phyloP scores from a whole-genome alignment of 108 stramenopile species.

The Stephanodiscus minutulus region DNA sequence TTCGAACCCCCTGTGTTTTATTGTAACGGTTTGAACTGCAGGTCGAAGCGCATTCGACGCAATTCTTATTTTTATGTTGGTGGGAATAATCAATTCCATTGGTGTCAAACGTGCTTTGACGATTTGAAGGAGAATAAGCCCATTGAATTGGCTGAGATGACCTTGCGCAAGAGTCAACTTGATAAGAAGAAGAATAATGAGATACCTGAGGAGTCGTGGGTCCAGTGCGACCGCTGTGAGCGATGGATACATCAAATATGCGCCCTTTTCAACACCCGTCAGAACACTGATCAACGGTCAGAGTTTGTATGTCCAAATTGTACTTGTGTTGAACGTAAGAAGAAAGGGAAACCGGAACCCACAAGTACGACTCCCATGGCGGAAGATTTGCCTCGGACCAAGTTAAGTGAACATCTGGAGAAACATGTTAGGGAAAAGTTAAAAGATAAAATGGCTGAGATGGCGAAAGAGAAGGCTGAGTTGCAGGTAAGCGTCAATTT shows the following conservation, averaged over 20 bases:
- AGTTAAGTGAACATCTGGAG: conserved; percentile 83
- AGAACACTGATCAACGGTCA: conserved; percentile 90
- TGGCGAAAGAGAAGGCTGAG: conserved; percentile 67
- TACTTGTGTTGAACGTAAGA: conserved; percentile 81
- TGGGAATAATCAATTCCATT: conserved; percentile 93
- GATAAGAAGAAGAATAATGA: conserved; percentile 96
- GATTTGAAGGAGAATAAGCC: conserved; percentile 87
- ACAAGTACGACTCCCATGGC: conserved; percentile 88
- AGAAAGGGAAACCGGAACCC: conserved; percentile 66
- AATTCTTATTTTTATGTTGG: conserved; percentile 96
- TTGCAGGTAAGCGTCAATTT: conserved; percentile 47
- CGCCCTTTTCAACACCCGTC: conserved; percentile 97
- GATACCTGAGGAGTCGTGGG: conserved; percentile 94
- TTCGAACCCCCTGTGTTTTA: conserved; percentile 98
- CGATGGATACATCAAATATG: conserved; percentile 99
- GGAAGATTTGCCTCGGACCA: conserved; percentile 89
- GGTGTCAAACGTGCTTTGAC: conserved; percentile 94
- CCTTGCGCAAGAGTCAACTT: conserved; percentile 88
- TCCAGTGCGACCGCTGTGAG: conserved; percentile 94
- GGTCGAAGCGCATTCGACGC: conserved; percentile 92
- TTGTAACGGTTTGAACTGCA: conserved; percentile 94
- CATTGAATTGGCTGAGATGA: conserved; percentile 88
- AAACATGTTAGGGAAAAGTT: conserved; percentile 76
- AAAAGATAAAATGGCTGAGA: conserved; percentile 51
- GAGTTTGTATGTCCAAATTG: conserved; percentile 89